phyloP scores from a whole-genome alignment of 73 alveolate species.

The Paramecium bursaria region DNA sequence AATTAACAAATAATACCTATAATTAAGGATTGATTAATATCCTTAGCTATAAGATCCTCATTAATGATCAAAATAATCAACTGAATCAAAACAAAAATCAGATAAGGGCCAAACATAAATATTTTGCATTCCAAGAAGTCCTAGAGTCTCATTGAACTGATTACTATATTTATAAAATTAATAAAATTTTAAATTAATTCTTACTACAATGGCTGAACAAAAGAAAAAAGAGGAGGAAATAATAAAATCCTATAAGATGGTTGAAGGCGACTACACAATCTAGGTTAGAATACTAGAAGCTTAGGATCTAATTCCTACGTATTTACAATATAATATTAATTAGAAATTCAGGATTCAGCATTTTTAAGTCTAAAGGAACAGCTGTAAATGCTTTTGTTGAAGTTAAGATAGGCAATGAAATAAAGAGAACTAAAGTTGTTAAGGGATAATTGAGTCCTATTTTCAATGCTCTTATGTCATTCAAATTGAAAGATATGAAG shows the following conservation, averaged over 20 bases:
- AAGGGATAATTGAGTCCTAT: constrained; percentile 62
- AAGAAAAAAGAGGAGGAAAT: constrained; percentile 58
- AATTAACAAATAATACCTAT: too few species aligned
- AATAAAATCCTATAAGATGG: constrained; percentile 64
- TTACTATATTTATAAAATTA: too few species aligned
- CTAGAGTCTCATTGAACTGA: too few species aligned
- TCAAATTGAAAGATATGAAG: constrained; percentile 65
- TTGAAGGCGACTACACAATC: constrained; percentile 65
- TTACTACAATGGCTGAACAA: constrained; percentile 45
- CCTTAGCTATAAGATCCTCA: too few species aligned
- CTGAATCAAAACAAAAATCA: too few species aligned
- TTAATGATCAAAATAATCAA: too few species aligned
- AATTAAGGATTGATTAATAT: too few species aligned
- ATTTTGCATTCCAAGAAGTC: too few species aligned
- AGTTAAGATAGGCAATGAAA: constrained; percentile 25
- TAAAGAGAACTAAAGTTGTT: constrained; percentile 60
- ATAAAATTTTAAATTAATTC: too few species aligned
- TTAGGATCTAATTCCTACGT: constrained; percentile 68
- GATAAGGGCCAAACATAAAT: too few species aligned
- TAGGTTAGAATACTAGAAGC: constrained; percentile 67
- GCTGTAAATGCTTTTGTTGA: constrained; percentile 57
- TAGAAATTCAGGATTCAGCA: constrained; percentile 1
- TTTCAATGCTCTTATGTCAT: constrained; percentile 50
- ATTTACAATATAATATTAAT: neutral
- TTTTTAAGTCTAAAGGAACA: constrained; percentile 7